These are phyloP conservation scores for Trametes cingulata DNA, from an alignment of 768 basidiomycete species.

Conservation along the genomic window DNA sequence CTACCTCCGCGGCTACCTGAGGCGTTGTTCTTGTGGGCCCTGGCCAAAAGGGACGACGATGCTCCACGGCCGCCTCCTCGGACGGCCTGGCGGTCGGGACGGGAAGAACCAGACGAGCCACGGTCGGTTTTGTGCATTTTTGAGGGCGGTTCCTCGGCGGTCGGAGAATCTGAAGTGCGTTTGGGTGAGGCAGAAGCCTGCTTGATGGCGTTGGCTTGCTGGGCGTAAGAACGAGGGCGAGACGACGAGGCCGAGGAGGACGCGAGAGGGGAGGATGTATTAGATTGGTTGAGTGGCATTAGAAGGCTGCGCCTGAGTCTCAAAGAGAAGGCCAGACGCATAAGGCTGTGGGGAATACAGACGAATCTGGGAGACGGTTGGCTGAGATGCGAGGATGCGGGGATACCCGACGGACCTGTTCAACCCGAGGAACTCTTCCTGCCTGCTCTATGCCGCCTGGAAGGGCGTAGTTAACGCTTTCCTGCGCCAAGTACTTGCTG, in stretches of 20 bases:
- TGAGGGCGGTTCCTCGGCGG: slow-evolving; percentile 21
- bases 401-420: background rate
- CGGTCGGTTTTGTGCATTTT: slow-evolving; percentile 24
- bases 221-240: slow-evolving; percentile 43
- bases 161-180: slow-evolving; percentile 12
- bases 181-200: slow-evolving; percentile 14
- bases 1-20: slow-evolving; percentile 14
- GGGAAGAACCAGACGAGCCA: slow-evolving; percentile 1
- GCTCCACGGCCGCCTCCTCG: slow-evolving; percentile 15
- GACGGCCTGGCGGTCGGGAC: background rate
- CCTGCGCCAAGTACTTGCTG: background rate
- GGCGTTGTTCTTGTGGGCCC: slow-evolving; percentile 21
- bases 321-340: slow-evolving; percentile 52
- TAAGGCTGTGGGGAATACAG: slow-evolving; percentile 31
- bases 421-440: background rate
- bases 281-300: slow-evolving; percentile 54
- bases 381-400: background rate
- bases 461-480: too few species aligned
- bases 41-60: slow-evolving; percentile 19
- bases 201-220: slow-evolving; percentile 34
- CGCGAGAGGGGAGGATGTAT: slow-evolving; percentile 22
- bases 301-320: slow-evolving; percentile 54
- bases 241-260: slow-evolving; percentile 26
- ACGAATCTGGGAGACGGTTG: slow-evolving; percentile 7
- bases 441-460: background rate